phyloP scores from a whole-genome alignment of 495 filamentous ascomycete species.

The Podospora appendiculata region DNA sequence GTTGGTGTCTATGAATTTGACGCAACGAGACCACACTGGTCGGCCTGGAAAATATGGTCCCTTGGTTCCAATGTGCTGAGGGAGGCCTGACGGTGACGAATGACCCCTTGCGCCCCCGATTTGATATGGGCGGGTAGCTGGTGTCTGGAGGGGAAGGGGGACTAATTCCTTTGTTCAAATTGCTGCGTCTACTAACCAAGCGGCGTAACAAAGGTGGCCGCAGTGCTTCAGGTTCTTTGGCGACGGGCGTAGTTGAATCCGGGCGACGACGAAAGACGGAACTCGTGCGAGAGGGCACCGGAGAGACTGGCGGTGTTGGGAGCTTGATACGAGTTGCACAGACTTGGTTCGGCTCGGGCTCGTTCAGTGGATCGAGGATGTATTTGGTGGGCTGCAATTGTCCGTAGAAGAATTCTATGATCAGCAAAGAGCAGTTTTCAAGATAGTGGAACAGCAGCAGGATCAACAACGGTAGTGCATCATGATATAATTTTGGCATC shows the following conservation, averaged over 20 bases:
- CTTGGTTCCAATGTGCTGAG: slow-evolving; percentile 19
- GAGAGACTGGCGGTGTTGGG: slow-evolving; percentile 25
- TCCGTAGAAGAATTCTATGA: neutral
- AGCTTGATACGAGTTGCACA: slow-evolving; percentile 16
- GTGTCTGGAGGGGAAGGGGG: slow-evolving; percentile 9
- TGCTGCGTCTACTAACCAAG: slow-evolving; percentile 13
- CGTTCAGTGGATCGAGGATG: slow-evolving; percentile 47
- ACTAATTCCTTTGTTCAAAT: slow-evolving; percentile 4
- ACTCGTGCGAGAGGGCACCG: no score
- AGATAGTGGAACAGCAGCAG: neutral
- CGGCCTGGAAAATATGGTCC: slow-evolving; percentile 17
- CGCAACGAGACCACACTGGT: slow-evolving; percentile 18
- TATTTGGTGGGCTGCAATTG: slow-evolving; percentile 41
- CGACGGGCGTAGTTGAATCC: slow-evolving; percentile 1
- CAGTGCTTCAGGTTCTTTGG: slow-evolving; percentile 6
- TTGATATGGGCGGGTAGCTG: slow-evolving; percentile 1
- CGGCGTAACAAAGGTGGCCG: slow-evolving; percentile 12
- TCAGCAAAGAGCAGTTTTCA: neutral
- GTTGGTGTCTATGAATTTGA: neutral
- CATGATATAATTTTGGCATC: no score
- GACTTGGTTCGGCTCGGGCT: slow-evolving; percentile 22
- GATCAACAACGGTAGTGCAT: no score
- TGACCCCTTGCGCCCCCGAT: slow-evolving; percentile 9
- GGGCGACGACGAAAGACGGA: no score
- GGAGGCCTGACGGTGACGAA: slow-evolving; percentile 18